A percentile compares a stretch with the other conserved stretches of the same genome.
Conservation (phyloP, 805 yeast species). For the Cyberlindnera samutprakarnensis region DNA sequence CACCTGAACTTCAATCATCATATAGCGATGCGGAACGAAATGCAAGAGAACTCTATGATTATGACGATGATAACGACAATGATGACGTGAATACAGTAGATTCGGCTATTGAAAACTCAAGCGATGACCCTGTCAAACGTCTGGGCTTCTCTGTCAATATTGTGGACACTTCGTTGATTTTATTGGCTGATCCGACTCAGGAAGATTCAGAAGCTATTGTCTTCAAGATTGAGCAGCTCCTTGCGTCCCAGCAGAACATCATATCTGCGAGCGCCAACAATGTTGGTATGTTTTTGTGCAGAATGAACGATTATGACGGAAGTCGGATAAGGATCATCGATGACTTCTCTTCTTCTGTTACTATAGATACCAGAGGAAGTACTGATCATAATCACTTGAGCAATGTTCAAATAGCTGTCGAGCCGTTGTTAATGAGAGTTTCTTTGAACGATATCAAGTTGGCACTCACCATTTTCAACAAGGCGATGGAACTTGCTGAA, state of each 20-base stretch:
- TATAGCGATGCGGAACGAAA: not conserved
- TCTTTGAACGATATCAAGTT: conserved; percentile 82
- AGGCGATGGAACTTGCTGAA: conserved; percentile 46
- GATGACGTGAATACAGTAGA: conserved; percentile 7
- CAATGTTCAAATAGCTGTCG: conserved; percentile 60
- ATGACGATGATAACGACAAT: not conserved
- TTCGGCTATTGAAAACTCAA: conserved; percentile 1
- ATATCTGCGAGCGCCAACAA: conserved; percentile 62
- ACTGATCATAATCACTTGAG: conserved; percentile 52
- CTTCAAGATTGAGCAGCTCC: conserved; percentile 74
- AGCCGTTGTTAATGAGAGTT: conserved; percentile 72
- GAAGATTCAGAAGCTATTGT: conserved; percentile 80
- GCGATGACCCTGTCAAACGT: conserved; percentile 7
- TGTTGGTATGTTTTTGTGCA: conserved; percentile 79
- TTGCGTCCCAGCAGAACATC: conserved; percentile 61
- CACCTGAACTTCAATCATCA: conserved; percentile 5
- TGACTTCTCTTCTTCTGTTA: conserved; percentile 75
- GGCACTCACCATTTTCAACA: conserved; percentile 66
- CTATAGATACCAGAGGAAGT: conserved; percentile 66
- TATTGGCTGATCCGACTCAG: conserved; percentile 72
- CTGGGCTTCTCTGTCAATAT: conserved; percentile 59
- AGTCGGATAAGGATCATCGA: conserved; percentile 70
- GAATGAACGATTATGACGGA: conserved; percentile 61
- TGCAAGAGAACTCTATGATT: not conserved
- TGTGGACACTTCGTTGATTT: conserved; percentile 66